Percentiles rank a stretch among this genome's conserved stretches.
These are phyloP conservation scores for Fomitopsis schrenkii DNA, from an alignment of 1,284 basidiomycete genomes.

Conservation along the genomic window DNA sequence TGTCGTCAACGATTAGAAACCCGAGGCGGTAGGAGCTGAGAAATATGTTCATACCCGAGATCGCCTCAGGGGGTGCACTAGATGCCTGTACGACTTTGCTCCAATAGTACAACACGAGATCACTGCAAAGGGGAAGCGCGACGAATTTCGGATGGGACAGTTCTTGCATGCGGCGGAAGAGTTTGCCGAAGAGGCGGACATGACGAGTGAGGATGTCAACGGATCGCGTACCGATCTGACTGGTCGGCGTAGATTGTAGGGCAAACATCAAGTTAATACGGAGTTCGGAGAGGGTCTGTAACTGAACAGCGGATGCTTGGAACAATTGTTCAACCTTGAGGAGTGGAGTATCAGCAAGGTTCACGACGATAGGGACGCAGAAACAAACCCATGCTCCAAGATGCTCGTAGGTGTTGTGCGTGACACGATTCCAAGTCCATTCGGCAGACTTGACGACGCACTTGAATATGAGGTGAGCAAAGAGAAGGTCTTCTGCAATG, in stretches of 20 bases:
- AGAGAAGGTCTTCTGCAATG: constrained; percentile 47
- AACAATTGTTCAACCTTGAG: constrained; percentile 58
- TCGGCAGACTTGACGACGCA: constrained; percentile 58
- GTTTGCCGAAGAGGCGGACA: constrained; percentile 68
- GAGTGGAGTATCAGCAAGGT: background rate
- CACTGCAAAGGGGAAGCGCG: constrained; percentile 55
- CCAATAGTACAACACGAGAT: constrained; percentile 76
- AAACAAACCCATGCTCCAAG: constrained; percentile 53
- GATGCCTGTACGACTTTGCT: constrained; percentile 68
- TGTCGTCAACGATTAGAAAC: no score
- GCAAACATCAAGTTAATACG: constrained; percentile 38
- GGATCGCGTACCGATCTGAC: constrained; percentile 33
- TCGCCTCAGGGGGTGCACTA: constrained; percentile 42
- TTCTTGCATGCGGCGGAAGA: constrained; percentile 71
- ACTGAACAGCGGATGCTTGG: constrained; percentile 48
- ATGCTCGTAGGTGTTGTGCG: constrained; percentile 35
- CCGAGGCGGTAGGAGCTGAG: background rate
- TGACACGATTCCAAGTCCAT: constrained; percentile 65
- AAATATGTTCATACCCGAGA: constrained; percentile 46
- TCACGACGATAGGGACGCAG: background rate
- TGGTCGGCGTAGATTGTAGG: constrained; percentile 21
- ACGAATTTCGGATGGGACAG: constrained; percentile 57
- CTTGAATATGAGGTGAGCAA: constrained; percentile 70
- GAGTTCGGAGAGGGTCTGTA: constrained; percentile 49
- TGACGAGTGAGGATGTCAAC: constrained; percentile 61